Conservation (phyloP, 2,329 filamentous ascomycete genomes). For the Pseudogymnoascus sp. region DNA sequence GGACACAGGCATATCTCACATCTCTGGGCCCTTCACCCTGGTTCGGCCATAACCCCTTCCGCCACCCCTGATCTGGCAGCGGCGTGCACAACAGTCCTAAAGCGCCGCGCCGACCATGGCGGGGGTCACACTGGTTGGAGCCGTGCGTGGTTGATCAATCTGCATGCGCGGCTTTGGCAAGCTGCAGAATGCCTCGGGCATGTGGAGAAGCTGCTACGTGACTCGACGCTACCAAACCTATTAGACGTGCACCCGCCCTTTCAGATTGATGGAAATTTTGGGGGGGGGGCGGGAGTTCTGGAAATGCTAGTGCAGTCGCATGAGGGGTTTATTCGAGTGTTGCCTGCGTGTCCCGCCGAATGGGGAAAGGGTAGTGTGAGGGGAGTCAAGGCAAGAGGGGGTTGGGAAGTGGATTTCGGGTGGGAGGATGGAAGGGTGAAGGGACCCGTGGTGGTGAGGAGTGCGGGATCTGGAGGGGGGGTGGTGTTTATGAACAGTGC, state of each 20-base stretch:
- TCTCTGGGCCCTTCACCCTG: constrained; percentile 36
- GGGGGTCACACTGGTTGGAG: constrained; percentile 41
- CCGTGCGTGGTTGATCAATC: constrained; percentile 37
- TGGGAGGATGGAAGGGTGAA: constrained; percentile 27
- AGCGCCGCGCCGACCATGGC: constrained; percentile 29
- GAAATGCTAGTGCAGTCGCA: constrained; percentile 37
- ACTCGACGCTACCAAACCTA: constrained; percentile 36
- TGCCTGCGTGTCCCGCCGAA: constrained; percentile 31
- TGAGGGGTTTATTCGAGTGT: constrained; percentile 28
- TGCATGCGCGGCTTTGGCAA: constrained; percentile 36
- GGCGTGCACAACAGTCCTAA: constrained; percentile 24
- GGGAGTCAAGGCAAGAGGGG: constrained; percentile 29
- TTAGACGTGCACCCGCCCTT: constrained; percentile 39
- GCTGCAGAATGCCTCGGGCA: constrained; percentile 30
- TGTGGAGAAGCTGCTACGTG: constrained; percentile 31
- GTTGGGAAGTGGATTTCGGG: constrained; percentile 30
- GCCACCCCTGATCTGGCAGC: constrained; percentile 26
- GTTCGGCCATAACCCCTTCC: constrained; percentile 29
- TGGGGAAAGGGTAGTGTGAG: constrained; percentile 30
- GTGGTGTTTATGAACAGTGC: constrained; percentile 8
- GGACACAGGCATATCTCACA: constrained; percentile 39
- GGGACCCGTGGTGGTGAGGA: constrained; percentile 14
- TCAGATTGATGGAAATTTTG: constrained; percentile 44
- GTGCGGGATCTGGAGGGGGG: neutral
- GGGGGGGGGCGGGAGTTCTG: constrained; percentile 37